Percentiles rank a stretch among this genome's conserved stretches.
phyloP scores from a whole-genome alignment of 176 grass and related monocot species.

The Carex cristatella region DNA sequence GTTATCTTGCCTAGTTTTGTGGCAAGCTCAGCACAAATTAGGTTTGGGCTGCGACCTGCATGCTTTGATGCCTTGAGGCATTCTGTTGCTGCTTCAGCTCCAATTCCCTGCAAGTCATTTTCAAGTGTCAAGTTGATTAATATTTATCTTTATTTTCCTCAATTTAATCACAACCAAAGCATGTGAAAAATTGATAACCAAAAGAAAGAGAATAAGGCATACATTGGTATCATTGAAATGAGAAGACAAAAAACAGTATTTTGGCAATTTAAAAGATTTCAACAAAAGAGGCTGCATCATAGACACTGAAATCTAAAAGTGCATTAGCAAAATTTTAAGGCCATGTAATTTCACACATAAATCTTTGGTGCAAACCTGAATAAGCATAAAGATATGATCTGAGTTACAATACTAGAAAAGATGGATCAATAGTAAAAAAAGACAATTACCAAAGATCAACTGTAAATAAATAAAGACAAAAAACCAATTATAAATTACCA shows the following conservation, averaged over 20 bases:
- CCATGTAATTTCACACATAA: background rate
- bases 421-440: background rate
- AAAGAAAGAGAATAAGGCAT: background rate
- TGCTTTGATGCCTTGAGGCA: constrained; percentile 61
- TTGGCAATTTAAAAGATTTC: background rate
- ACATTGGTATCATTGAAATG: background rate
- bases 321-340: background rate
- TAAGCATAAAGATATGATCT: background rate
- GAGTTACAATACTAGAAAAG: background rate
- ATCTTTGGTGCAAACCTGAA: background rate
- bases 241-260: background rate
- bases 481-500: constrained; percentile 29
- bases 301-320: background rate
- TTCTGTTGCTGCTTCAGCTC: constrained; percentile 38
- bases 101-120: constrained; percentile 36
- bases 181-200: background rate
- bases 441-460: background rate
- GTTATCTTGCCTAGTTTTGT: constrained; percentile 63
- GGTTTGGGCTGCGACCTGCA: constrained; percentile 40
- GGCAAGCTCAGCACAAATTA: constrained; percentile 58
- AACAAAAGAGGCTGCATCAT: background rate
- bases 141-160: background rate
- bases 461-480: background rate
- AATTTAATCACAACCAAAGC: background rate
- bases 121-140: background rate